Conservation (phyloP, 768 basidiomycete species). For the Clavaria fumosa region DNA sequence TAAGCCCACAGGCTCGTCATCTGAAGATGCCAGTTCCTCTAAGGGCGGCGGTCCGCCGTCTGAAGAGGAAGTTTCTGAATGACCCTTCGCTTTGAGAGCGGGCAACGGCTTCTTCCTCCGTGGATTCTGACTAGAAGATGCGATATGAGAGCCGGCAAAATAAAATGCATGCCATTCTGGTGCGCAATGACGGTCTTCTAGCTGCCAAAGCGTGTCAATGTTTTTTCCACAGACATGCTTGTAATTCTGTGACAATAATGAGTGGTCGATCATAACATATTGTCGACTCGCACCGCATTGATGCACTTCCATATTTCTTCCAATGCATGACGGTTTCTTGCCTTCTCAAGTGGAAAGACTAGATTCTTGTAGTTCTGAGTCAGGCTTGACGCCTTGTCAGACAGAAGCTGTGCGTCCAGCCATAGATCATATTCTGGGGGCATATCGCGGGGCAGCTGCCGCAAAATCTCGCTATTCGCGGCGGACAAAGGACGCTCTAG, state of each 20-base stretch:
- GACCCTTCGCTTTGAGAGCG: too few species aligned
- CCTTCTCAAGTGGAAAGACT: constrained; percentile 42
- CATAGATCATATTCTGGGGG: constrained; percentile 49
- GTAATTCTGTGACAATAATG: constrained; percentile 38
- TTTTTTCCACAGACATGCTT: constrained; percentile 31
- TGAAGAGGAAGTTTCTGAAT: too few species aligned
- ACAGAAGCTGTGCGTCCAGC: constrained; percentile 53
- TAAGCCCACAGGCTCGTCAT: too few species aligned
- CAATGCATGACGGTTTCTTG: constrained; percentile 32
- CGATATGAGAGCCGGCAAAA: too few species aligned
- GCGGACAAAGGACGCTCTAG: constrained; percentile 48
- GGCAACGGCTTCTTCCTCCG: too few species aligned
- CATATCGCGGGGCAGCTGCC: constrained; percentile 31
- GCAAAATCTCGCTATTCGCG: constrained; percentile 38
- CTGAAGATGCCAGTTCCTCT: too few species aligned
- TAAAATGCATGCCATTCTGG: constrained; percentile 47
- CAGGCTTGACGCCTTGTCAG: constrained; percentile 37
- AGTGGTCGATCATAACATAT: not conserved
- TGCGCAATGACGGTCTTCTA: constrained; percentile 33
- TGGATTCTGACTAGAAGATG: too few species aligned
- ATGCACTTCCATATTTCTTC: constrained; percentile 52
- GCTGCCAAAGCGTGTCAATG: constrained; percentile 50
- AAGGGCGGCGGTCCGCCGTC: too few species aligned
- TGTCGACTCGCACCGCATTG: constrained; percentile 30
- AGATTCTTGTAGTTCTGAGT: constrained; percentile 37